Conservation (phyloP, 345 rosid species). For the Eucalyptus coolabah region DNA sequence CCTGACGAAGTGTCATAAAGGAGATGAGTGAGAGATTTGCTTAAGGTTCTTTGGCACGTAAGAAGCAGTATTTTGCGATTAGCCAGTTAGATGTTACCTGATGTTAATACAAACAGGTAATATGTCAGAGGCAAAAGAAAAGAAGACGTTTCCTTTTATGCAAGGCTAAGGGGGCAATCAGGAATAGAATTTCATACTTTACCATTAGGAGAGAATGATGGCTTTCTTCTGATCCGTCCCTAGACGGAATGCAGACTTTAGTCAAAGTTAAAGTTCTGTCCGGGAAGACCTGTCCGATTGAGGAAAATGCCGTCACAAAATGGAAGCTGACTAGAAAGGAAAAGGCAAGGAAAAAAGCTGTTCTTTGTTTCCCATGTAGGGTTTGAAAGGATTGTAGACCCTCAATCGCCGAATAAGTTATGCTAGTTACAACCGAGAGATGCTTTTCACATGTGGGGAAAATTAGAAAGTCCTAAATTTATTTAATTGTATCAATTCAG, state of each 20-base stretch:
- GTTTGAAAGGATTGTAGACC: neutral
- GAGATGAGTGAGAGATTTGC: neutral
- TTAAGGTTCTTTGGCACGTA: neutral
- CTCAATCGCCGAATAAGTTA: neutral
- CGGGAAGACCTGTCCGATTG: neutral
- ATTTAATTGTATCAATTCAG: accelerated
- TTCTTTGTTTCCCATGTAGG: neutral
- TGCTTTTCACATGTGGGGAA: neutral
- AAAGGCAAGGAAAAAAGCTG: neutral
- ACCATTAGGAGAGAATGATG: neutral
- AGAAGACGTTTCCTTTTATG: neutral
- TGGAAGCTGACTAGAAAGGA: neutral
- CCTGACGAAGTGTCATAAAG: neutral
- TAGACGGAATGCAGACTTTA: neutral
- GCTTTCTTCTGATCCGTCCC: neutral
- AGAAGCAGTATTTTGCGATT: neutral
- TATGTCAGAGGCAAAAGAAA: neutral
- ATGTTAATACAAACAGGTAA: neutral
- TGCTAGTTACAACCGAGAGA: neutral
- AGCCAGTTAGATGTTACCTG: neutral
- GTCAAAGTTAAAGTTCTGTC: neutral
- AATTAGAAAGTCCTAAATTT: too few species aligned
- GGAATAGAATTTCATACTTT: neutral
- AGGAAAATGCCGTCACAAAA: neutral
- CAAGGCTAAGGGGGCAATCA: neutral